A percentile compares a stretch with the other conserved stretches of the same genome.
Evolutionary conservation across 2,329 filamentous ascomycete species (phyloP).

Genomic region (Paecilomyces variotii): DNA sequence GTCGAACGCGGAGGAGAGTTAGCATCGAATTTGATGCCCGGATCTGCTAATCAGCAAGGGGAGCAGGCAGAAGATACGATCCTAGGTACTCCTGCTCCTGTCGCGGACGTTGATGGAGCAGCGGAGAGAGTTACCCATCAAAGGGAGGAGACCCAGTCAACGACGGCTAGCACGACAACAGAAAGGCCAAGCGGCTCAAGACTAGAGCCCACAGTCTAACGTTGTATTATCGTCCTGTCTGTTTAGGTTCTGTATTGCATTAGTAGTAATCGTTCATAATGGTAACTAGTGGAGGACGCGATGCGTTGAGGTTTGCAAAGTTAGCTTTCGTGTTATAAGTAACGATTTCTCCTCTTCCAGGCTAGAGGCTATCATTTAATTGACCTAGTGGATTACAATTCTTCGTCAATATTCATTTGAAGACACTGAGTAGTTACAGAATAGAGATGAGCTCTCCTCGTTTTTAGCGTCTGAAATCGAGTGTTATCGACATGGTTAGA

Average conservation of each 20-base stretch:
- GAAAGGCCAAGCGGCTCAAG: not conserved
- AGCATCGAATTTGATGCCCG: constrained; percentile 33
- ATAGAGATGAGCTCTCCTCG: too few species aligned
- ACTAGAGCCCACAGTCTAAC: not conserved
- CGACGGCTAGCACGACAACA: not conserved
- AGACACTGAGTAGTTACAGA: not conserved
- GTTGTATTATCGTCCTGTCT: not conserved
- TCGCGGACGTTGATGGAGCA: not conserved
- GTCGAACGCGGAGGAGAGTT: constrained; percentile 43
- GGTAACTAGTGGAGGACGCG: not conserved
- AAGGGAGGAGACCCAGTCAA: not conserved
- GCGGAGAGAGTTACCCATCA: not conserved
- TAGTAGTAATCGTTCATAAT: not conserved
- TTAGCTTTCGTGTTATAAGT: not conserved
- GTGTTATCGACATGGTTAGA: not conserved
- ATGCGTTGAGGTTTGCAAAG: not conserved
- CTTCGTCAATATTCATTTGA: not conserved
- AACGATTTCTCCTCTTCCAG: not conserved
- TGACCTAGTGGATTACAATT: not conserved
- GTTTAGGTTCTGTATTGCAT: not conserved
- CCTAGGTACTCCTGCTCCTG: not conserved
- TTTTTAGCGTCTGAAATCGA: not conserved
- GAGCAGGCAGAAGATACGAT: constrained; percentile 5
- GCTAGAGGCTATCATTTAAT: not conserved
- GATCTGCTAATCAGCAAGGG: constrained; percentile 3